Evolutionary conservation across 345 rosid genomes (phyloP), one percentile per base, ranked within the genome.

Genomic region (Acer campestre): DNA sequence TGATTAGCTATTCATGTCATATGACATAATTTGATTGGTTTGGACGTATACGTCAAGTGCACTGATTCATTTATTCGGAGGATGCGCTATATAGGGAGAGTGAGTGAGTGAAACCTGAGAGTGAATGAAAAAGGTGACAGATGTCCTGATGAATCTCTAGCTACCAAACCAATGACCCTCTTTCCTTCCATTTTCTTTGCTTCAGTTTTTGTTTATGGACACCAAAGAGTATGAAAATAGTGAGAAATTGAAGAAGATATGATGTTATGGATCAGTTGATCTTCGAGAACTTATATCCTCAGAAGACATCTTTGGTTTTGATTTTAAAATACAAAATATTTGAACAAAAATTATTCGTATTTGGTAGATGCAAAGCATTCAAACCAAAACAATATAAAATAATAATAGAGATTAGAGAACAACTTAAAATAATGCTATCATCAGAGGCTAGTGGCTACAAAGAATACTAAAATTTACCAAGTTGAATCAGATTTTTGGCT

Each of bases 141-240:
- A 48, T 82, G 63, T 4, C 84, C 90, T 31, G 92, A 77, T 23
- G 85, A 76, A 74, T 90, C 92, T 62, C 69, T 84, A 9, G 94
- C 92, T n/a, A 89, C 92, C 88, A 83, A 90, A 55, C 89, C 94
- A 3, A 80, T 22, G 35, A 80, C 76, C 17, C 78, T 83, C 82
- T 79, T 85, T 77, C 87, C 90, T 46, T 70, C 79, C 76, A 75
- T 70, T 75, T 56, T 16, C 62, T 25, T 75, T 59, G 71, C 53
- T 64, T 75, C 62, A 65, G 44, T 8, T 17, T 14, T 53, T 16
- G 6, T 14, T 46, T 13, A 46, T 53, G 70, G 25, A 51, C 27
- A 67, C 12, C 14, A 7, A 65, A 16, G 46, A 31, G 51, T 25
- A 12, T 1, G 10, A 2, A 46, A 23, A 49, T 6, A 13, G n/a